Evolutionary conservation across 331 rosid species (phyloP).

Genomic region (Acacia pycnantha): DNA sequence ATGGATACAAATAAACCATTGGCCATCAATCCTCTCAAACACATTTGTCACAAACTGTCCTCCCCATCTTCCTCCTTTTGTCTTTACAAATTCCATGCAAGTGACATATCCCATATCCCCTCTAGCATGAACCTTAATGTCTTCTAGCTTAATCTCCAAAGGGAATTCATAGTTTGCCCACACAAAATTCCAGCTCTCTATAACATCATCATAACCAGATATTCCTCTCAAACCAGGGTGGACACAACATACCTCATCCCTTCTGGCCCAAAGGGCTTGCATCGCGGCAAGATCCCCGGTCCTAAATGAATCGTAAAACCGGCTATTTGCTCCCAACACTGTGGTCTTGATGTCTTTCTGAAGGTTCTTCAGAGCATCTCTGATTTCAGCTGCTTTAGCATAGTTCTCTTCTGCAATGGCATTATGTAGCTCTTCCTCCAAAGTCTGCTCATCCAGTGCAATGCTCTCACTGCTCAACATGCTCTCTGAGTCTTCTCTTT

Average conservation of each 20-base stretch:
- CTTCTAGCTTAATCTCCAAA: slow-evolving; percentile 71
- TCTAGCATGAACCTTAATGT: slow-evolving; percentile 63
- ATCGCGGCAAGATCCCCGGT: slow-evolving; percentile 77
- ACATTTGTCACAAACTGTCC: slow-evolving; percentile 88
- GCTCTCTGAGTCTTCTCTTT: slow-evolving; percentile 55
- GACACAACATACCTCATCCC: slow-evolving; percentile 70
- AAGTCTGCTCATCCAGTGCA: slow-evolving; percentile 52
- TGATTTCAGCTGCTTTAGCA: slow-evolving; percentile 72
- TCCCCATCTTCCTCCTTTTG: slow-evolving; percentile 93
- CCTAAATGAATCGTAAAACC: slow-evolving; percentile 67
- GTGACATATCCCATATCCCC: slow-evolving; percentile 83
- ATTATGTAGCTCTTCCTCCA: slow-evolving; percentile 62
- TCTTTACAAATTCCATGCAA: slow-evolving; percentile 84
- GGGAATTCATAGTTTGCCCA: slow-evolving; percentile 98
- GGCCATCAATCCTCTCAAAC: slow-evolving; percentile 72
- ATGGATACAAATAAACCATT: slow-evolving; percentile 79
- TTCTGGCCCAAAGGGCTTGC: slow-evolving; percentile 83
- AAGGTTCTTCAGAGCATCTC: slow-evolving; percentile 69
- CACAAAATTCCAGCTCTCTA: slow-evolving; percentile 86
- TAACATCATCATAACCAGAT: slow-evolving; percentile 72
- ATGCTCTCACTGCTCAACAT: slow-evolving; percentile 46
- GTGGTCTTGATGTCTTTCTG: slow-evolving; percentile 58
- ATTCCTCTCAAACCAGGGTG: slow-evolving; percentile 85
- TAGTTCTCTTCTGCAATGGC: slow-evolving; percentile 88
- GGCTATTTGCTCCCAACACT: slow-evolving; percentile 58